Base-by-base conservation (phyloP, 129 eudicot genomes). In the Flaveria linearis region DNA sequence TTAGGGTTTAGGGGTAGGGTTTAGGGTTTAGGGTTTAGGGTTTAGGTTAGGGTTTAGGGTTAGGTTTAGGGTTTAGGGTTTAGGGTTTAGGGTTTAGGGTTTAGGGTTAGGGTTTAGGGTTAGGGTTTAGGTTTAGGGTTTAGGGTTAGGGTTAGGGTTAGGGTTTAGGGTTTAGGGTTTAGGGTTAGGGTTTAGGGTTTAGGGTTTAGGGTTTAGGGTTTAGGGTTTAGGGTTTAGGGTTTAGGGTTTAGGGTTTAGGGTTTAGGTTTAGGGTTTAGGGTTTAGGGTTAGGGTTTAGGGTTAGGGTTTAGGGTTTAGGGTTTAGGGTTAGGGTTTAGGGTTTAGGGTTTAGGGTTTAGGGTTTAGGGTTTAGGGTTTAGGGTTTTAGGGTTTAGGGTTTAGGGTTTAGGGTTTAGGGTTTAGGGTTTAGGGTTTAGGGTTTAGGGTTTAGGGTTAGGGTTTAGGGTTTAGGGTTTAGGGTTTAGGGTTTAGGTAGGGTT, bases 11-110 rank as follows among this genome's bases (percentile, higher is more conserved):
- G 58, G 58, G 58, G 13, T 52, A 52, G 58, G 58, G 58, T 52
- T 52, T 52, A 52, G 58, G 58, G 58, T 52, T 52, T 52, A 52
- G 58, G 58, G 49, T 43, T 43, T 43, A 43, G 49, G 49, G 49
- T 43, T 43, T 43, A 43, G 49, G 49, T 43, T 43, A 52, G 58
- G 58, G 58, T 52, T 52, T 52, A 52, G 58, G 58, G 58, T 52
- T 52, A 18, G 58, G 58, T 52, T 52, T 52, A 52, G 58, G 58
- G 58, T 52, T 52, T 52, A 52, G 58, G 58, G 58, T 52, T 52
- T 52, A 52, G 58, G 58, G 58, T 52, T 52, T 52, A 52, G 58
- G 58, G 58, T 52, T 52, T 52, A 52, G 58, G 58, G 58, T 52
- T 52, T 52, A 52, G 58, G 58, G 58, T 52, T 52, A 52, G 58